Conservation (phyloP, 1,284 basidiomycete species). For the Anthracocystis walkeri region DNA sequence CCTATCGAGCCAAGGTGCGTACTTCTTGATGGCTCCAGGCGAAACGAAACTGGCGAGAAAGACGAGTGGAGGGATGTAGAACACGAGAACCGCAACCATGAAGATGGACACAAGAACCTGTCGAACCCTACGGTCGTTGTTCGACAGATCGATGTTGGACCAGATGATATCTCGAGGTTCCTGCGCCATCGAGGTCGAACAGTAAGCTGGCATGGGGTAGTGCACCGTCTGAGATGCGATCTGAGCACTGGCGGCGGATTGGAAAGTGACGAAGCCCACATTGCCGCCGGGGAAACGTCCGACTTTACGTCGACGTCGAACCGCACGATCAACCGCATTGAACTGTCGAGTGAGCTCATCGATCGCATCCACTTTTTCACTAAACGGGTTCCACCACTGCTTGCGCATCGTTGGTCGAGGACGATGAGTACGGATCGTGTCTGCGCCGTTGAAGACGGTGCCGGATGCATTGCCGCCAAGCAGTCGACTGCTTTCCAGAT, state of each 20-base stretch:
- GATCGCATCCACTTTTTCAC: conserved; percentile 59
- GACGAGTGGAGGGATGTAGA: conserved; percentile 66
- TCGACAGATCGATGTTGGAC: conserved; percentile 82
- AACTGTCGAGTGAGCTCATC: conserved; percentile 60
- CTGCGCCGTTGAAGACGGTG: conserved; percentile 36
- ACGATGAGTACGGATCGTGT: conserved; percentile 40
- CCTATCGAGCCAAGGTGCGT: conserved; percentile 81
- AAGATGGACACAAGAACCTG: conserved; percentile 71
- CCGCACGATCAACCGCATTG: conserved; percentile 55
- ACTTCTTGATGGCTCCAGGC: conserved; percentile 90
- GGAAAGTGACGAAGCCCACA: conserved; percentile 95
- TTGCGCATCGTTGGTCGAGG: conserved; percentile 49
- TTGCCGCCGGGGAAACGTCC: conserved; percentile 73
- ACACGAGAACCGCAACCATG: conserved; percentile 76
- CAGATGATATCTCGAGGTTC: conserved; percentile 97
- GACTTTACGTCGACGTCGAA: conserved; percentile 37
- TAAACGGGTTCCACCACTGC: conserved; percentile 56
- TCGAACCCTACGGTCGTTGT: conserved; percentile 62
- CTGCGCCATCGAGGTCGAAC: conserved; percentile 75
- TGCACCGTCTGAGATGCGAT: conserved; percentile 88
- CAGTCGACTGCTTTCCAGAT: conserved; percentile 19
- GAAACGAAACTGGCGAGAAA: conserved; percentile 86
- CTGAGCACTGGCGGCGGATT: conserved; percentile 93
- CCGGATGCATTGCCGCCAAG: conserved; percentile 11
- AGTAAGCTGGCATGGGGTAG: conserved; percentile 65